Base-by-base conservation (phyloP, 192 early-diverging fungal species). In the Gamsiella multidivaricata region DNA sequence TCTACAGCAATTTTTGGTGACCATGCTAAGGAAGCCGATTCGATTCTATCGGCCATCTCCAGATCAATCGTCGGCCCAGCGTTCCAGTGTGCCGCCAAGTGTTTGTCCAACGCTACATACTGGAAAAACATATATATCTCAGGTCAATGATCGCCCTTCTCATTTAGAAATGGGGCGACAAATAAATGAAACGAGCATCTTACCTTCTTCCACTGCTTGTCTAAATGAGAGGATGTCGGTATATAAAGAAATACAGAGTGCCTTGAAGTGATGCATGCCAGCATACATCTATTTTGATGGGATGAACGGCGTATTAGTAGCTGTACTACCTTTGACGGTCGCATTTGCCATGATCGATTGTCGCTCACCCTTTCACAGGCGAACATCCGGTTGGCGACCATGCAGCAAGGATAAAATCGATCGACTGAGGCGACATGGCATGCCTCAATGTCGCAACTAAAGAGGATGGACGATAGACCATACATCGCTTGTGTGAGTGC, bases 371-470 rank as follows among this genome's bases (percentile, higher is more conserved):
- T 53, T 53, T 62, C 12, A 55, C 5, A 33, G 23, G 60, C 5
- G 74, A 49, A 32, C 74, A 78, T 1, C 74, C 65, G 5, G 74
- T 78, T 20, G 74, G 74, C 18, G 74, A 78, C 74, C 74, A 78
- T 9, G 60, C 43, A 8, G 60, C 74, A 3, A 25, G 15, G 15
- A 57, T 18, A 29, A 56, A 63, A 25, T 78, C 74, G 4, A 78
- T 15, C 1, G 51, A 11, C 11, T 54, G 29, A 15, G 60, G 7
- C 15, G 66, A 26, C 22, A 63, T 31, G 18, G 60, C 65, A 34
- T 68, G 61, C 26, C 74, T 68, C 14, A 69, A 18, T 5, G 54
- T 61, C 11, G 53, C 60, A 5, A 58, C 74, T 78, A 8, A 0
- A 53, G 45, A 6, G 5, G 39, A 7, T n/a, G n/a, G n/a, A n/a